Evolutionary conservation across 176 grass and related monocot species (phyloP).

Genomic region (Carex kokanica): DNA sequence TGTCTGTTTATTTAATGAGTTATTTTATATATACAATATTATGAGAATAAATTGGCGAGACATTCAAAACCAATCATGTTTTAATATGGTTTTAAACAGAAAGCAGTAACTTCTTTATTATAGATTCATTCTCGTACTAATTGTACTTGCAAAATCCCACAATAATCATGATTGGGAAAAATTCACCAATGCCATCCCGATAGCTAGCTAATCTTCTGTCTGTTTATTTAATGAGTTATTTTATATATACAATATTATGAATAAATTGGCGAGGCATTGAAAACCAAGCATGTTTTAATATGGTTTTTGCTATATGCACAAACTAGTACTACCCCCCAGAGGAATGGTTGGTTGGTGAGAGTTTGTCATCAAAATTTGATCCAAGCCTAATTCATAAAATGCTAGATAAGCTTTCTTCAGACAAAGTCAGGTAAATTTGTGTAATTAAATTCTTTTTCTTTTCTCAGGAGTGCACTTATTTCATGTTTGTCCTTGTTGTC

Average conservation of each 20-base stretch:
- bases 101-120: too few species aligned
- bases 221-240: neutral
- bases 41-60: neutral
- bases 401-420: conserved; percentile 65
- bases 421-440: conserved; percentile 66
- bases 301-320: neutral
- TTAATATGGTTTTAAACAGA: neutral
- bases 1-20: neutral
- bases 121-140: neutral
- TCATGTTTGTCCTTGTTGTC: neutral
- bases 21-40: conserved; percentile 3
- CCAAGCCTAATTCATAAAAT: conserved; percentile 60
- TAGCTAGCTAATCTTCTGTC: neutral
- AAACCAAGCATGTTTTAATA: neutral
- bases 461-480: neutral
- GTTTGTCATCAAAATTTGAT: conserved; percentile 61
- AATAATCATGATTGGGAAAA: neutral
- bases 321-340: conserved; percentile 79
- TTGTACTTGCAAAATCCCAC: neutral
- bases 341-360: conserved; percentile 74
- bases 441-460: neutral
- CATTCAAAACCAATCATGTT: neutral
- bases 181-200: neutral
- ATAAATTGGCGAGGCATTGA: neutral
- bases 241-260: neutral